Percentiles rank a stretch among this genome's conserved stretches.
Conservation (phyloP, 345 rosid genomes). For the Eucalyptus marginata region DNA sequence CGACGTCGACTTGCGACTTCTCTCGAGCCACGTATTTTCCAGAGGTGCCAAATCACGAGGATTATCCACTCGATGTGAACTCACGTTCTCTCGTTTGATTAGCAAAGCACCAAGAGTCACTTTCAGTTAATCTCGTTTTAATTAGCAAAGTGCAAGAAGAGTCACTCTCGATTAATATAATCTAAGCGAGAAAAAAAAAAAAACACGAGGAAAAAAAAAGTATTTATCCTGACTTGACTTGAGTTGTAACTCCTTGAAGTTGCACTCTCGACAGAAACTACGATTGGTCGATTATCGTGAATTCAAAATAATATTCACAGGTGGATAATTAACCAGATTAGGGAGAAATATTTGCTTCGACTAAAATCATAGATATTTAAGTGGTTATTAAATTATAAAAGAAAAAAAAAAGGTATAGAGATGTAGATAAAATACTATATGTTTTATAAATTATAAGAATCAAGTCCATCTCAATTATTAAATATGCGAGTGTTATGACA, state of each 20-base stretch:
- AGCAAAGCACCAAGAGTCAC: background rate
- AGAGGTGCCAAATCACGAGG: background rate
- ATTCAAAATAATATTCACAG: accelerated
- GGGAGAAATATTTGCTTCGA: background rate
- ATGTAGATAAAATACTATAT: background rate
- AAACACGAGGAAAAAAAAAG: background rate
- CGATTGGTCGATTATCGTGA: accelerated
- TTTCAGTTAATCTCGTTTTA: background rate
- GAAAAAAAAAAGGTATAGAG: background rate
- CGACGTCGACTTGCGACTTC: background rate
- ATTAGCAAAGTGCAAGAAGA: background rate
- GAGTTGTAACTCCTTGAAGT: accelerated
- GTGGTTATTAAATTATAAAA: background rate
- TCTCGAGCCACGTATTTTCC: background rate
- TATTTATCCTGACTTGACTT: accelerated
- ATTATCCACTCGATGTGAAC: background rate
- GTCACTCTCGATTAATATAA: background rate
- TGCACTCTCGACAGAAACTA: accelerated
- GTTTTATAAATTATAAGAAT: background rate
- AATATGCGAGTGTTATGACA: background rate
- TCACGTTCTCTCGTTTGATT: background rate
- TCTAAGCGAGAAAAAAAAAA: background rate
- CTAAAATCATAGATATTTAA: accelerated
- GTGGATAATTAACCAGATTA: background rate
- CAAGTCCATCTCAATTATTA: background rate